Conservation (phyloP, 208 protist genomes). For the Acanthamoeba culbertsoni region DNA sequence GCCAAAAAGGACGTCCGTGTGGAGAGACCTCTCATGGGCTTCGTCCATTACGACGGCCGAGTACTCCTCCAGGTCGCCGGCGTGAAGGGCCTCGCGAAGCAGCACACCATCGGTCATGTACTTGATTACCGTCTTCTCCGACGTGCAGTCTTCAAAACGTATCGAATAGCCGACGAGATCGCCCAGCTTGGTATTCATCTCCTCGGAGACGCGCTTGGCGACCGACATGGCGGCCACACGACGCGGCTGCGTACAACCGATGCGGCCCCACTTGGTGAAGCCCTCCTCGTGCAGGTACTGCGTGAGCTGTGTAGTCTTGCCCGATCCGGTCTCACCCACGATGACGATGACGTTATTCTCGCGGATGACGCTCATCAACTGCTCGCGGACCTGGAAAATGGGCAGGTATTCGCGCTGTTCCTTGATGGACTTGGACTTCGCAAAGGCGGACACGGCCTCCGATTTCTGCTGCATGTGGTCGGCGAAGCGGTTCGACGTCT, state of each 20-base stretch:
- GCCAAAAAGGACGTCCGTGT: conserved; percentile 98
- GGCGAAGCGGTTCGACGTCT: conserved; percentile 72
- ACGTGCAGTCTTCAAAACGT: conserved; percentile 83
- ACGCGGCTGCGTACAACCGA: conserved; percentile 93
- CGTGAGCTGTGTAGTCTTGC: conserved; percentile 94
- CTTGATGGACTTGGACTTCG: conserved; percentile 74
- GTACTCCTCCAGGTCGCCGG: conserved; percentile 83
- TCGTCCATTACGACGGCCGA: conserved; percentile 91
- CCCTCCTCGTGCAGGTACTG: conserved; percentile 92
- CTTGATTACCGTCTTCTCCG: conserved; percentile 81
- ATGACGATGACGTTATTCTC: conserved; percentile 86
- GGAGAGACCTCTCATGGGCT: conserved; percentile 92
- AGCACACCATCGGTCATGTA: conserved; percentile 95
- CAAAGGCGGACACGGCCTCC: conserved; percentile 71
- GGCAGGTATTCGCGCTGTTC: conserved; percentile 87
- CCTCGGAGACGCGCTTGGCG: conserved; percentile 91
- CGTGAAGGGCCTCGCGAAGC: conserved; percentile 83
- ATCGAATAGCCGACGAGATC: conserved; percentile 83
- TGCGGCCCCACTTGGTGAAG: conserved; percentile 68
- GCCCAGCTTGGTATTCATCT: conserved; percentile 87
- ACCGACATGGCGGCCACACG: conserved; percentile 94
- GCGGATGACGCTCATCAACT: conserved; percentile 81
- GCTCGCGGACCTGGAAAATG: conserved; percentile 75
- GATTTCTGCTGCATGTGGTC: conserved; percentile 70
- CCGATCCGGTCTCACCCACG: conserved; percentile 90